Evolutionary conservation across 2,329 filamentous ascomycete species (phyloP), one percentile per base, ranked within the genome.

Genomic region (Aspergillus sp.): DNA sequence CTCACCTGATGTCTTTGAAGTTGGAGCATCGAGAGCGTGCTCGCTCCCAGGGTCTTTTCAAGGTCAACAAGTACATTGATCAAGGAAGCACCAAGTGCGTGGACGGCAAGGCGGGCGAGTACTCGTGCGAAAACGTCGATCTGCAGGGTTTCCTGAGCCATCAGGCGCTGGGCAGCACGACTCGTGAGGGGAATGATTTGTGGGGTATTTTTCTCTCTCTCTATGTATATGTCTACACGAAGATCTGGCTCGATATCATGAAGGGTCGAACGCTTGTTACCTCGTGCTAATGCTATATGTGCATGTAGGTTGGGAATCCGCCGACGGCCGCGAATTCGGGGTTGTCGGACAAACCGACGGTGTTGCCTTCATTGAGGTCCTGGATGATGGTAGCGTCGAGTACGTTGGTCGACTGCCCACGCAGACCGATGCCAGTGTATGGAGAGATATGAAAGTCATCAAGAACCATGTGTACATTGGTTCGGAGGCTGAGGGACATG

Each of bases 391-490:
- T 3, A 65, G 62, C 32, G 29, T 65, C 6, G 57, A 59, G 46
- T 65, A 65, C 46, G 32, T 65, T 29, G 63, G 63, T 18, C 59
- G 63, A 7, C 32, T 65, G 42, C 55, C 59, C 2, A 64, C 61
- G 10, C 63, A 65, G 62, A 65, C 63, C 10, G 52, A 46, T 4
- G 11, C 59, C 1, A 59, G 57, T 11, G 49, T 56, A 3, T 64
- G 63, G 62, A 55, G 63, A 14, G 63, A 65, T 31, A 61, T 64
- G 51, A 65, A 65, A 47, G 63, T 65, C 11, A 61, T 65, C 32
- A 55, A 52, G 11, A 55, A 65, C 47, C 56, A 65, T 58, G 59
- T 55, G 14, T 65, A 64, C 32, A 65, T 65, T 31, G 62, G 63
- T 11, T 62, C 63, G 5, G 63, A 65, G 54, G 62, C 63, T 9